Evolutionary conservation across 306 rosid species (phyloP), one percentile per base, ranked within the genome.

Genomic region (Pyrus communis): DNA sequence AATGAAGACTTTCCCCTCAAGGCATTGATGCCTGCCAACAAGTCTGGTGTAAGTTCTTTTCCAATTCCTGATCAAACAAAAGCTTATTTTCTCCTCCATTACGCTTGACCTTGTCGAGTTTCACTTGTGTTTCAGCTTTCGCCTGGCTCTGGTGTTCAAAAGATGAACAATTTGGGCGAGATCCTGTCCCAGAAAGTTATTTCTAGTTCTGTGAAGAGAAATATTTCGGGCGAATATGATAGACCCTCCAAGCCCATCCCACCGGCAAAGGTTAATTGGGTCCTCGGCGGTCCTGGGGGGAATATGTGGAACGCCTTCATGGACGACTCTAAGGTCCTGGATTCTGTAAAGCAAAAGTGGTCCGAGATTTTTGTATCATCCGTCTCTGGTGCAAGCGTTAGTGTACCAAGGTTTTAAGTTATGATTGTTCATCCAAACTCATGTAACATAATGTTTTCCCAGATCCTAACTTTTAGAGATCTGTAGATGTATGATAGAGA

Each of bases 221-320:
- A n/a, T 52, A 49, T 66, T n/a, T 49, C 4, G 4, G 75, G 69
- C 43, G 67, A 82, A 67, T 59, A 40, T 42, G 61, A 21, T 19
- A 69, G 63, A 73, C 61, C 73, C 35, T 71, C 83, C 27, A 58
- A 46, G 52, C 82, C 76, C 69, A 70, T 40, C 82, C 86, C 83
- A 19, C 89, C 91, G 38, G 71, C 74, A 46, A 87, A 79, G 59
- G 81, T 91, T 54, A 86, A 79, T 13, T 91, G 97, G 94, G 90
- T 89, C 84, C 89, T 89, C 21, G 70, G 88, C 23, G 82, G 85
- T 73, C 74, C 84, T 21, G 85, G 86, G 1, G 92, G 82, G 4
- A 55, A 77, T 62, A 27, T 49, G 72, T 91, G 94, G 94, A 83
- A 49, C 67, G 87, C 94, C 70, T 82, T 69, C 67, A 17, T 88